phyloP scores from a whole-genome alignment of 257 asterid genomes.

The Ehretia macrophylla region DNA sequence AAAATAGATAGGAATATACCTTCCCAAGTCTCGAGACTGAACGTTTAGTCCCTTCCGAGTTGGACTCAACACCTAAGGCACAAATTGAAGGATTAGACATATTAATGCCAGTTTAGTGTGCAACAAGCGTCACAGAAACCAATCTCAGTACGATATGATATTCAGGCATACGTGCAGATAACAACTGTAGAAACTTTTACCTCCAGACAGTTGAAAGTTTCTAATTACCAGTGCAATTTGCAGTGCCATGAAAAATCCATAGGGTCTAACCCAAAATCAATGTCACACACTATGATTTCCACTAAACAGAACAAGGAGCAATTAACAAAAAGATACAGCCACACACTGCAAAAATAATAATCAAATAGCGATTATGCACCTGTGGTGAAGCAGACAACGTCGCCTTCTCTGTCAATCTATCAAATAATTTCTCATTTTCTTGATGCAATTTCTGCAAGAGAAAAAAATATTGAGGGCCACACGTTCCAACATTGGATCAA shows the following conservation, averaged over 20 bases:
- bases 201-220: too few species aligned
- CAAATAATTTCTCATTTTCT: constrained; percentile 96
- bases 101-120: too few species aligned
- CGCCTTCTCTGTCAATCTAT: constrained; percentile 84
- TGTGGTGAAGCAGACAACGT: constrained; percentile 74
- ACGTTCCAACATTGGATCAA: neutral
- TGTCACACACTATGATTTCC: too few species aligned
- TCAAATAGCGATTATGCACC: constrained; percentile 30
- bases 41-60: constrained; percentile 49
- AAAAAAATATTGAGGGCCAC: neutral
- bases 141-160: too few species aligned
- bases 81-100: neutral
- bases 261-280: too few species aligned
- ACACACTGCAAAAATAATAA: neutral
- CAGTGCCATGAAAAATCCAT: too few species aligned
- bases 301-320: too few species aligned
- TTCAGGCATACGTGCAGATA: too few species aligned
- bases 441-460: constrained; percentile 82
- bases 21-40: constrained; percentile 57
- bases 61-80: constrained; percentile 59
- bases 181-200: too few species aligned
- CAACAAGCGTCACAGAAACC: too few species aligned
- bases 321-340: neutral
- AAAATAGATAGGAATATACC: constrained; percentile 39
- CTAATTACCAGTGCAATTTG: too few species aligned